Base-by-base conservation (phyloP, 192 early-diverging fungal genomes). In the Anaeromyces robustus region DNA sequence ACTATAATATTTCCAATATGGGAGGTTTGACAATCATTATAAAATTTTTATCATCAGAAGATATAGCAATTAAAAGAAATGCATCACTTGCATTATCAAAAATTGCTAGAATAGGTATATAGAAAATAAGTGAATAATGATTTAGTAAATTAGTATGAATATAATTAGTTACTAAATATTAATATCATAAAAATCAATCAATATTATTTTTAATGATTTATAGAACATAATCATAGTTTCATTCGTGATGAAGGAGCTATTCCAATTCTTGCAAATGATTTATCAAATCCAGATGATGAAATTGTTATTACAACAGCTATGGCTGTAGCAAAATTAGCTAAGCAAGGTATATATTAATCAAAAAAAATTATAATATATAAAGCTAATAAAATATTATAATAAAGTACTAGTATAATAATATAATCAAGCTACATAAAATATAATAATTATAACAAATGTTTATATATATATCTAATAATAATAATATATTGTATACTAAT, bases 231-330 rank as follows among this genome's bases (percentile, higher is more conserved):
- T 52, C 43, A 52, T 52, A 52, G 43, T 22, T 52, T 52, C 13
- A 52, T 52, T 22, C 16, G 43, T 4, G 43, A 52, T 52, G 43
- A 52, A 52, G 43, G 43, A 4, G 43, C 43, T 52, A 52, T 52
- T 52, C 43, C 43, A 52, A 52, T 22, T 2, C 5, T 52, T 52
- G 43, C 43, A 1, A 52, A 22, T 52, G 43, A 52, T 52, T 52
- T 52, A 22, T 18, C 43, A 52, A 52, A 83, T 79, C 19, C 79
- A 12, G 89, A 90, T 78, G 32, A 80, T 17, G 80, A 30, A 0
- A 78, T 83, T 22, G 79, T 81, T 77, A 87, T 84, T 52, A 78
- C 83, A 30, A 86, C 89, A 17, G 87, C 88, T 2, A 82, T 85
- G 78, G 85, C 87, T 14, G 16, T 90, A 2, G 87, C 85, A 26